Base-by-base conservation (phyloP, 345 rosid genomes). In the Diplotaxis tenuifolia region DNA sequence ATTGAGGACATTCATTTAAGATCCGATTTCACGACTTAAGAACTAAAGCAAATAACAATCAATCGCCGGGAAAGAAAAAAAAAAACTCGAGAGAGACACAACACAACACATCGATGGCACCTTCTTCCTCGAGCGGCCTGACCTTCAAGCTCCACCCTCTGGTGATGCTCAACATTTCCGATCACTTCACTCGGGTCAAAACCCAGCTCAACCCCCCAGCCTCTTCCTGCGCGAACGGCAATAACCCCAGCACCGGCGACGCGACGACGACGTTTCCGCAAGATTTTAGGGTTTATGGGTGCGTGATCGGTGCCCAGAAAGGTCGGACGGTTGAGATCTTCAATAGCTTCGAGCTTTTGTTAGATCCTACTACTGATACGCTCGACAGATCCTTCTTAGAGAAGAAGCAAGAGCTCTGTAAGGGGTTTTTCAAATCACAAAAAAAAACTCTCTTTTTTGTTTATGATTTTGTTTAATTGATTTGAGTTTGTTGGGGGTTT, bases 301-400 rank as follows among this genome's bases (percentile, higher is more conserved):
- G 96, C 70, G 97, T 94, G 36, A 88, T 94, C 53, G 99, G 97
- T 4, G 84, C 88, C 22, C 99, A 94, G 77, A 87, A 86, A 61
- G 99, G 97, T 11, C 96, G 97, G 7, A 89, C 93, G 22, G 96
- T 94, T 9, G 98, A 91, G 90, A 88, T 94, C 83, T 94, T 94
- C 82, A 94, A 94, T 74, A 94, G 98, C 77, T 94, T 94, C 75
- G 98, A 94, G 88, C 93, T 94, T 65, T 83, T 94, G 15, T 88
- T 77, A 20, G 98, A 91, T 80, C 87, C 96, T 14, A 4, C 69
- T 1, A 78, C 87, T 15, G 74, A 87, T 4, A 81, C 88, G 22
- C 97, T 94, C 31, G 97, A 94, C 74, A 95, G 97, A 31, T 62
- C 88, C 22, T 94, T 94, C 84, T 93, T 94, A 59, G 89, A 83